A percentile compares a stretch with the other conserved stretches of the same genome.
phyloP scores from a whole-genome alignment of 2,329 filamentous ascomycete species.

The Diaporthe sp. region DNA sequence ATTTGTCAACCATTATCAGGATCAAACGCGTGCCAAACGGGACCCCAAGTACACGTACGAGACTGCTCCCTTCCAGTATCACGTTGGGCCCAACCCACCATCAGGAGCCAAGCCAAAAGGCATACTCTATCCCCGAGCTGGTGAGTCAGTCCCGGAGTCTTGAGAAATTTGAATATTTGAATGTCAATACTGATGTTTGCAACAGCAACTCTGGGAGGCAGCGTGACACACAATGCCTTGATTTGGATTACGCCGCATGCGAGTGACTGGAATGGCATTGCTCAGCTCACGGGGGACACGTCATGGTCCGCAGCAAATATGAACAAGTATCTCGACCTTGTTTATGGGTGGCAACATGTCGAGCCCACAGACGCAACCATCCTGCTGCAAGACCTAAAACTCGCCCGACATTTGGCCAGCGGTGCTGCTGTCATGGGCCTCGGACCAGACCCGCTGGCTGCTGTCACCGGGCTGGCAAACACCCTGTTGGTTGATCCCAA shows the following conservation, averaged over 20 bases:
- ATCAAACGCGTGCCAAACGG: constrained; percentile 30
- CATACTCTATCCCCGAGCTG: constrained; percentile 70
- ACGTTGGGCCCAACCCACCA: constrained; percentile 66
- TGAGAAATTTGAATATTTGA: neutral
- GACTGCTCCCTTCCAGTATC: constrained; percentile 17
- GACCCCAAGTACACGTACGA: constrained; percentile 34
- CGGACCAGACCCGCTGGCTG: constrained; percentile 42
- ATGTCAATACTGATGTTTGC: neutral
- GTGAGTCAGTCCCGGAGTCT: constrained; percentile 38
- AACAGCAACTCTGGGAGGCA: constrained; percentile 63
- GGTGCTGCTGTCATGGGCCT: constrained; percentile 64
- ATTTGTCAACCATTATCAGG: constrained; percentile 39
- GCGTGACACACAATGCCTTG: constrained; percentile 68
- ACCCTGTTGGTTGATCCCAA: constrained; percentile 64
- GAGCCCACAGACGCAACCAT: constrained; percentile 63
- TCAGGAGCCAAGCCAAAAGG: constrained; percentile 63
- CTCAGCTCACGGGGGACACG: constrained; percentile 65
- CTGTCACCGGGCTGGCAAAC: constrained; percentile 58
- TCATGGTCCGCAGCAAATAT: constrained; percentile 57
- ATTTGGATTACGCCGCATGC: constrained; percentile 65
- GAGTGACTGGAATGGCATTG: constrained; percentile 67
- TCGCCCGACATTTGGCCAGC: constrained; percentile 64
- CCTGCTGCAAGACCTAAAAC: constrained; percentile 63
- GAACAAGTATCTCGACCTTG: constrained; percentile 7
- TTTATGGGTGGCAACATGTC: constrained; percentile 49